A percentile compares a stretch with the other conserved stretches of the same genome.
Conservation (phyloP, 345 rosid genomes). For the Erucastrum elatum region DNA sequence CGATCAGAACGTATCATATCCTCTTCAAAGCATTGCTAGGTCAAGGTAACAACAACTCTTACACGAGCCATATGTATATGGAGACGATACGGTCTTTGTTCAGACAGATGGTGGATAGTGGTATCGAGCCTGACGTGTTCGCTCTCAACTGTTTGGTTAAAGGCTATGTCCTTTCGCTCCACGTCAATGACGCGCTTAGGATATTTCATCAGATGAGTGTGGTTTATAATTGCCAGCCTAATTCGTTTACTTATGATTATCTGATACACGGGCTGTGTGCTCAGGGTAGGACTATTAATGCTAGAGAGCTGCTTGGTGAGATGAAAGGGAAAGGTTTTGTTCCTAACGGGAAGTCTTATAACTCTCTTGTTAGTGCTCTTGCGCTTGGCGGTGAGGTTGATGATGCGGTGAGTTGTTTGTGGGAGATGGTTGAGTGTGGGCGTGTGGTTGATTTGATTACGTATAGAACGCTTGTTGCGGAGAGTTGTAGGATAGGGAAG, state of each 20-base stretch:
- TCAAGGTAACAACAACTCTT: constrained; percentile 72
- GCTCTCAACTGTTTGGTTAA: constrained; percentile 58
- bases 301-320: constrained; percentile 64
- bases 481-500: constrained; percentile 64
- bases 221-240: constrained; percentile 67
- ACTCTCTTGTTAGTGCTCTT: constrained; percentile 79
- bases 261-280: constrained; percentile 83
- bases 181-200: constrained; percentile 88
- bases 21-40: constrained; percentile 78
- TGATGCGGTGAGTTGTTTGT: constrained; percentile 57
- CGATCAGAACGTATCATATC: constrained; percentile 71
- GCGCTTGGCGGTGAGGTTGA: constrained; percentile 68
- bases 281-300: constrained; percentile 80
- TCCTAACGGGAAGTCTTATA: constrained; percentile 73
- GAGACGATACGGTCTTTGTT: constrained; percentile 73
- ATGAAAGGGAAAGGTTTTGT: constrained; percentile 78
- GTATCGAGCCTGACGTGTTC: constrained; percentile 73
- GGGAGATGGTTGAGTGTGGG: constrained; percentile 79
- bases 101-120: constrained; percentile 76
- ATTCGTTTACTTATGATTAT: constrained; percentile 77
- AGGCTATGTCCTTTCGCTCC: constrained; percentile 85
- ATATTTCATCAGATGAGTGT: constrained; percentile 88
- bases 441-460: constrained; percentile 68
- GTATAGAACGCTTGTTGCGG: constrained; percentile 65
- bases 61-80: constrained; percentile 76